These are phyloP conservation scores for Trametes pubescens DNA, from an alignment of 1,284 basidiomycete genomes.

Conservation along the genomic window DNA sequence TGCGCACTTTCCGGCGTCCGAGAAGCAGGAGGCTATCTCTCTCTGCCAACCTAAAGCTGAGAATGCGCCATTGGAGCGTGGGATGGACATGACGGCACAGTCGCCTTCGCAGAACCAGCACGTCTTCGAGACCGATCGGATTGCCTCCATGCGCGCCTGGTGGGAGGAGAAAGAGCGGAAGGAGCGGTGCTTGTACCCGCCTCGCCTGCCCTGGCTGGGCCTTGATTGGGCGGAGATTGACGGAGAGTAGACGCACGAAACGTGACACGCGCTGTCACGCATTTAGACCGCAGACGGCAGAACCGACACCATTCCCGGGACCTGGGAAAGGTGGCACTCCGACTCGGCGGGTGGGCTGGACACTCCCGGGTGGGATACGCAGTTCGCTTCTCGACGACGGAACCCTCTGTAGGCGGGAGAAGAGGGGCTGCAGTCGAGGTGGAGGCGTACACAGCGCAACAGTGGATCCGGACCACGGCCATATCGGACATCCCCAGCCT, in stretches of 20 bases:
- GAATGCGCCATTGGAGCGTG: slow-evolving; percentile 16
- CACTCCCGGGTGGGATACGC: slow-evolving; percentile 7
- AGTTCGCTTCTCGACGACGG: not conserved
- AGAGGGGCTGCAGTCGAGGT: not conserved
- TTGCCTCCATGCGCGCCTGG: slow-evolving; percentile 4
- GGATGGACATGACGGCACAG: slow-evolving; percentile 17
- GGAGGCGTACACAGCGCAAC: not conserved
- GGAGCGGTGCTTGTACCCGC: slow-evolving; percentile 21
- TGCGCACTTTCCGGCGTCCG: slow-evolving; percentile 13
- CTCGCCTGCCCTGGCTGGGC: slow-evolving; percentile 22
- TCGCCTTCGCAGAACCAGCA: not conserved
- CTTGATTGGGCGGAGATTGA: slow-evolving; percentile 26
- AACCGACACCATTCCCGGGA: slow-evolving; percentile 2
- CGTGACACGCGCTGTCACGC: slow-evolving; percentile 25
- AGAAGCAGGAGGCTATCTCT: slow-evolving; percentile 14
- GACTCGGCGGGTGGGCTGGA: not conserved
- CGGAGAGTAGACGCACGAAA: slow-evolving; percentile 16
- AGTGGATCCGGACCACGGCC: slow-evolving; percentile 3
- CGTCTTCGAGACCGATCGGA: slow-evolving; percentile 11
- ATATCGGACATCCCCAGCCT: not conserved
- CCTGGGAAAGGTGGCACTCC: not conserved
- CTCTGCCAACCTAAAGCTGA: slow-evolving; percentile 10
- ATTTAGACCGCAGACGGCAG: slow-evolving; percentile 3
- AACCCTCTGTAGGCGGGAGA: not conserved
- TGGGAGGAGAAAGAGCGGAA: slow-evolving; percentile 25